Percentiles rank a stretch among this genome's conserved stretches.
Evolutionary conservation across 176 grass and related monocot species (phyloP).

Genomic region (Juncus inflexus): DNA sequence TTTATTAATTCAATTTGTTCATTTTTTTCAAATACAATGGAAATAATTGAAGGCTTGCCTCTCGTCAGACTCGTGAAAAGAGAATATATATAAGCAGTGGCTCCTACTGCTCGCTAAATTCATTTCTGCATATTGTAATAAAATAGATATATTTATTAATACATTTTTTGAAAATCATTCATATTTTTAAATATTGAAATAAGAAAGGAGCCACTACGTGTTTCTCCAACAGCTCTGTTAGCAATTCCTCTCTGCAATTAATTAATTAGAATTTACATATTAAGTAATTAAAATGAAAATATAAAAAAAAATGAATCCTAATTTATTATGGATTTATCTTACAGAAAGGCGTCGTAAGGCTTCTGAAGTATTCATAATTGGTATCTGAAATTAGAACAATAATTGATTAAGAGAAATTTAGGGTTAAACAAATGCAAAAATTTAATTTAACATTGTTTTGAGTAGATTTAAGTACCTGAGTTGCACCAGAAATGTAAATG

Average conservation of each 20-base stretch:
- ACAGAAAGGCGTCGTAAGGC: conserved; percentile 63
- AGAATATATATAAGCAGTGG: conserved; percentile 85
- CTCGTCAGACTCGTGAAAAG: conserved; percentile 59
- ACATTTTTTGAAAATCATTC: conserved; percentile 13
- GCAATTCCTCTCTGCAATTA: conserved; percentile 74
- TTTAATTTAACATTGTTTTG: conserved; percentile 14
- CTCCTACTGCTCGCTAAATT: conserved; percentile 88
- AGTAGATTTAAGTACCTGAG: conserved; percentile 44
- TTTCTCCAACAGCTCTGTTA: conserved; percentile 93
- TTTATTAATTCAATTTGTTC: neutral
- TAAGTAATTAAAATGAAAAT: conserved; percentile 16
- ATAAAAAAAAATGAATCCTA: neutral
- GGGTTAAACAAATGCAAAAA: conserved; percentile 19
- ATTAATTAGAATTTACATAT: conserved; percentile 2
- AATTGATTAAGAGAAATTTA: neutral
- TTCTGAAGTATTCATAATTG: conserved; percentile 49
- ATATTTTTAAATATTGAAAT: conserved; percentile 32
- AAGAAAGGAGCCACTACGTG: conserved; percentile 52
- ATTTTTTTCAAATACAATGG: neutral
- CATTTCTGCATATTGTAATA: conserved; percentile 52
- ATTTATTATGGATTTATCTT: conserved; percentile 29
- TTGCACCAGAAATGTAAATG: conserved; percentile 84
- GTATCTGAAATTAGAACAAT: conserved; percentile 44
- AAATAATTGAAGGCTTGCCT: conserved; percentile 34
- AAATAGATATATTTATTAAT: neutral